Evolutionary conservation across 2,329 filamentous ascomycete species (phyloP), one percentile per base, ranked within the genome.

Genomic region (Teratosphaeria nubilosa): DNA sequence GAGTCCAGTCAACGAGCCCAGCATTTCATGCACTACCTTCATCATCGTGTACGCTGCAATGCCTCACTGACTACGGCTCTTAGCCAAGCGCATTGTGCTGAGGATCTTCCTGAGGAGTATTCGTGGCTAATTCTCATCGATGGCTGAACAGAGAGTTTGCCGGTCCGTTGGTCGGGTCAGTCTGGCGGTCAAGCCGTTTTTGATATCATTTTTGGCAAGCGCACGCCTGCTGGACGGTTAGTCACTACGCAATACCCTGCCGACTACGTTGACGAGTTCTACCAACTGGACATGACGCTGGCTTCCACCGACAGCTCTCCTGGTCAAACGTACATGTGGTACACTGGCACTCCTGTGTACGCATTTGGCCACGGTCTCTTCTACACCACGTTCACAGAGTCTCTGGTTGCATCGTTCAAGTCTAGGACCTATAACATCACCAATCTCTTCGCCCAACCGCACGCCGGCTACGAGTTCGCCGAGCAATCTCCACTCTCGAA

Each of bases 291-390:
- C 27, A 59, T 60, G 74, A 68, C 61, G 13, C 65, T 77, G 10
- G 68, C 74, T 2, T 75, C 75, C 0, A 68, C 67, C 20, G 67
- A 66, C 1, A 62, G 59, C 7, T 62, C 60, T 13, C 75, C 74
- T 0, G 75, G 75, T 0, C 71, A 75, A 31, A 77, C 75, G 0
- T 77, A 77, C 56, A 75, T 72, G 59, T 77, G 74, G 74, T 77
- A 76, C 59, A 62, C 58, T 1, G 72, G 71, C 5, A 65, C 64
- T 7, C 67, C 74, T 0, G 74, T 76, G 5, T 72, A 73, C 20
- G 69, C 72, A 11, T 77, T 77, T 55, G 75, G 75, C 5, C 70
- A 75, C 54, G 75, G 75, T 2, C 58, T 76, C 5, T 74, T 75
- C 66, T 77, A 77, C 58, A 76, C 75, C 0, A 74, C 68, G 1